Base-by-base conservation (phyloP, 371 early-diverging fungal species). In the Circinella umbellata region DNA sequence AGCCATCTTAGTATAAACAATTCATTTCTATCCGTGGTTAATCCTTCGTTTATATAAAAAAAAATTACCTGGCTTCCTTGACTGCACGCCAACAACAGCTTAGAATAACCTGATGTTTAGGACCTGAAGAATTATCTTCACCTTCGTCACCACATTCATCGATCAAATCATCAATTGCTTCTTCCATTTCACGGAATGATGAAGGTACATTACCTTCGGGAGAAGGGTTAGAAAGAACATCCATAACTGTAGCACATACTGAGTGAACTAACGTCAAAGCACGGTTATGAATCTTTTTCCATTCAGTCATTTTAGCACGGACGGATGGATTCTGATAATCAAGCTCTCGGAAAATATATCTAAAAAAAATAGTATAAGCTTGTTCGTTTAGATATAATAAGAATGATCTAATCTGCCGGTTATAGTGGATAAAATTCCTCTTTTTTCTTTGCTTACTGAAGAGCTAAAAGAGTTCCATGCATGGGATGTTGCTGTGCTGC, bases 1-100 rank as follows among this genome's bases (percentile, higher is more conserved):
- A 27, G 2, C 27, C 27, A 27, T 27, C 27, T 27, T 27, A 27
- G 27, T 27, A 27, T 1, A 27, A 27, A 27, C 27, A 27, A 27
- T 27, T 27, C 27, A 27, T 27, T 27, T 27, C 27, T 27, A 27
- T 27, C 2, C 2, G 27, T 27, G 27, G 27, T 27, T 27, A 27
- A 1, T 27, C 27, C 27, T 27, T 27, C 27, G 27, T 27, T 27
- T 27, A 0, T 42, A 38, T 14, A 11, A 36, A 36, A 46, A 10
- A 42, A 11, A 8, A 27, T 62, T 66, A 83, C 76, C 90, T 88
- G 13, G 94, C 93, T 73, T 95, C 95, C 74, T 96, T 97, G 64
- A 97, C 88, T 14, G 95, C 94, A 66, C 97, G 87, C 93, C 96
- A 98, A 76, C 97, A 96, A 72, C 91, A 94, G 68, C 93, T 94